phyloP scores from a whole-genome alignment of 257 asterid species.

The Nicotiana undulata region DNA sequence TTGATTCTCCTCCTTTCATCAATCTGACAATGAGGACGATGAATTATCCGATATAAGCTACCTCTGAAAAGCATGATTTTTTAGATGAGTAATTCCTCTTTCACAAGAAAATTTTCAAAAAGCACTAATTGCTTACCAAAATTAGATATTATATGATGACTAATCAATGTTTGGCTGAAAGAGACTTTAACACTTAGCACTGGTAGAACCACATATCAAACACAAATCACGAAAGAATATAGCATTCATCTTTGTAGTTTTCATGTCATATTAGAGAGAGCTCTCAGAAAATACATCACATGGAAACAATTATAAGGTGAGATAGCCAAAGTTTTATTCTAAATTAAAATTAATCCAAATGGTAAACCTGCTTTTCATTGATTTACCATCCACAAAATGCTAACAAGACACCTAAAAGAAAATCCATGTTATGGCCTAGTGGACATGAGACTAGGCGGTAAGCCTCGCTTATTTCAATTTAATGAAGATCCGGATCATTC shows the following conservation, averaged over 20 bases:
- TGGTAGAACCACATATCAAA: neutral
- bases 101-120: neutral
- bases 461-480: too few relatives aligned
- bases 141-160: neutral
- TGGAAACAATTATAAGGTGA: neutral
- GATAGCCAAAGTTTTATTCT: neutral
- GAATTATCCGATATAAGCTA: constrained; percentile 92
- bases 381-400: neutral
- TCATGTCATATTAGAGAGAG: neutral
- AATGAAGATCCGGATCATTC: neutral
- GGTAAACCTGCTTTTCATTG: neutral
- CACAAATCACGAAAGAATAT: neutral
- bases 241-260: neutral
- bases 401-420: neutral
- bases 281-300: neutral
- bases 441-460: neutral
- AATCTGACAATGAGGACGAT: constrained; percentile 90
- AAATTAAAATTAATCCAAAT: neutral
- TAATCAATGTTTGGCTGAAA: neutral
- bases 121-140: neutral
- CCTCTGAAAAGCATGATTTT: constrained; percentile 53
- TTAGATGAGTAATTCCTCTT: neutral
- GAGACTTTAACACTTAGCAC: neutral
- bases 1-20: constrained; percentile 90
- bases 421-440: neutral